Evolutionary conservation across 371 early-diverging fungal genomes (phyloP).

Genomic region (Coemansia sp.): DNA sequence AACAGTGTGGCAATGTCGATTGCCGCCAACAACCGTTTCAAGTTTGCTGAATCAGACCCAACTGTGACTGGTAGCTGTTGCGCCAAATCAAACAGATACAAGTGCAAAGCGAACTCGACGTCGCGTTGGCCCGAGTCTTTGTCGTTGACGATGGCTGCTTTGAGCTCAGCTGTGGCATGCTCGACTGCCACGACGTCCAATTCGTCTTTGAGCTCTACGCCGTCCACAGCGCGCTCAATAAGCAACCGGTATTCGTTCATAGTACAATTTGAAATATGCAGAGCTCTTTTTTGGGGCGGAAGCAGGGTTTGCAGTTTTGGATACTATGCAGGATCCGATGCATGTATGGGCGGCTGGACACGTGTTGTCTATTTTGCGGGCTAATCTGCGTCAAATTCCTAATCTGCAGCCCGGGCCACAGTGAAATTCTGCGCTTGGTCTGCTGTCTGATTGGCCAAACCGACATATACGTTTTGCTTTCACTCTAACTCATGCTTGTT

Average conservation of each 20-base stretch:
- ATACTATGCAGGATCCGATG: too few species aligned
- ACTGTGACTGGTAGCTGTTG: slow-evolving; percentile 12
- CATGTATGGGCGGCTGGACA: too few species aligned
- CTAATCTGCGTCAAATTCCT: too few species aligned
- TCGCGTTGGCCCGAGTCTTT: slow-evolving; percentile 1
- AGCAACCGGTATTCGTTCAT: background rate
- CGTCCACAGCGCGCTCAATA: slow-evolving; percentile 10
- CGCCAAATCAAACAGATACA: slow-evolving; percentile 17
- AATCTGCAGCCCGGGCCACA: too few species aligned
- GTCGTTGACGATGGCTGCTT: background rate
- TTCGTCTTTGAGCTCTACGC: background rate
- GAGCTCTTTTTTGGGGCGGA: too few species aligned
- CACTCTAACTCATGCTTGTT: too few species aligned
- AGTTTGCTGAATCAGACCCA: background rate
- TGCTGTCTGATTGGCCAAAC: too few species aligned
- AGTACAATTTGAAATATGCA: background rate
- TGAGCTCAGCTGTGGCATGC: background rate
- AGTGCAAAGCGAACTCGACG: slow-evolving; percentile 35
- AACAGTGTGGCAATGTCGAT: slow-evolving; percentile 24
- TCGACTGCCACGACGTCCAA: slow-evolving; percentile 7
- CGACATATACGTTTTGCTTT: too few species aligned
- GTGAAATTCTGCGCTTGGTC: too few species aligned
- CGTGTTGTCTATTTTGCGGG: too few species aligned
- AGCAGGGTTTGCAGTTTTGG: too few species aligned
- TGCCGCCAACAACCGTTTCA: slow-evolving; percentile 6